Conservation (phyloP, 2,329 filamentous ascomycete genomes). For the Penicillium brevicompactum region DNA sequence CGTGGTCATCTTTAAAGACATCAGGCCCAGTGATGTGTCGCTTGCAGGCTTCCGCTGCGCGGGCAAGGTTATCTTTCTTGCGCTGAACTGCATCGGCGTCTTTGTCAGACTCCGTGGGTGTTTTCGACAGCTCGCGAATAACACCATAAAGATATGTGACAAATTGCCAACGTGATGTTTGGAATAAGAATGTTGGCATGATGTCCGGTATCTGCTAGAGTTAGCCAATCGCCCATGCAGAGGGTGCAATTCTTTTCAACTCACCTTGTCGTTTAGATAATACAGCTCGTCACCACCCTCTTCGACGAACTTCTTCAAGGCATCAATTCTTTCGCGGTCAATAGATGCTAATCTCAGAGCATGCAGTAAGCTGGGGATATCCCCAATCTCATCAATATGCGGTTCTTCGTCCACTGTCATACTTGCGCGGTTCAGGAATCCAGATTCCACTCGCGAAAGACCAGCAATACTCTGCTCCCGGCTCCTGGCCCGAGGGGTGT, state of each 20-base stretch:
- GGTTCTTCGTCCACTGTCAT: constrained; percentile 49
- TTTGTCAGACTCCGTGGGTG: constrained; percentile 44
- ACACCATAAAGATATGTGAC: constrained; percentile 69
- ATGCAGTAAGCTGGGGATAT: constrained; percentile 69
- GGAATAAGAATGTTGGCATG: constrained; percentile 86
- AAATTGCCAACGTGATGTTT: constrained; percentile 78
- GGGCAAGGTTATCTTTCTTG: constrained; percentile 69
- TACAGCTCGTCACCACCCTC: constrained; percentile 74
- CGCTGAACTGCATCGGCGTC: constrained; percentile 47
- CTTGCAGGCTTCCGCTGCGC: constrained; percentile 74
- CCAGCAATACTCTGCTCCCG: constrained; percentile 45
- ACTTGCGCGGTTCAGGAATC: constrained; percentile 38
- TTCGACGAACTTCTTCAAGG: constrained; percentile 78
- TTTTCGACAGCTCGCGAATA: constrained; percentile 57
- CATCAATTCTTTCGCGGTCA: constrained; percentile 88
- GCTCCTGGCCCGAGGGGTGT: constrained; percentile 53
- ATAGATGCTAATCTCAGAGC: constrained; percentile 71
- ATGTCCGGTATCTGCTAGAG: constrained; percentile 71
- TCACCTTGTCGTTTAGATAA: constrained; percentile 67
- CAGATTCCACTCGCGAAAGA: constrained; percentile 30
- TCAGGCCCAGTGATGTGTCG: constrained; percentile 79
- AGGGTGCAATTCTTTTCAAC: constrained; percentile 7
- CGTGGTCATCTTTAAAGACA: constrained; percentile 76
- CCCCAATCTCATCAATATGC: constrained; percentile 57
- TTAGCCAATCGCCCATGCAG: not conserved